A percentile compares a stretch with the other conserved stretches of the same genome.
These are phyloP conservation scores for Leccinum aurantiacum DNA, from an alignment of 768 basidiomycete species.

Conservation along the genomic window DNA sequence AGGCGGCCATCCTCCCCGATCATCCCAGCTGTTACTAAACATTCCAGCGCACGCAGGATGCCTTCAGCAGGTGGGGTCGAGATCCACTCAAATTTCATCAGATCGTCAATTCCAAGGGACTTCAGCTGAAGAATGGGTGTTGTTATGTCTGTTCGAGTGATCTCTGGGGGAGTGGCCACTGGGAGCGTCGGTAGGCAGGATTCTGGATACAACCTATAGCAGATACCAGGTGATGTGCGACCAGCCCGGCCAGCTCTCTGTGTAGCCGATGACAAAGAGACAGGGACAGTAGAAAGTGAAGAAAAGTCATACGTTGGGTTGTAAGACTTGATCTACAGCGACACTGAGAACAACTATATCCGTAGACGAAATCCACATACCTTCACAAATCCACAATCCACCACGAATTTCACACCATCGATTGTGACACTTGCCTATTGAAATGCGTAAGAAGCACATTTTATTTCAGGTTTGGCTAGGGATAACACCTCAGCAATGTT, in stretches of 20 bases:
- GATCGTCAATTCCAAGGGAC: slow-evolving; percentile 89
- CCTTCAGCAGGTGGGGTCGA: slow-evolving; percentile 84
- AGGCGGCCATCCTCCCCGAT: slow-evolving; percentile 79
- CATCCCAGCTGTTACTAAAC: slow-evolving; percentile 77
- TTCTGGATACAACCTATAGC: slow-evolving; percentile 86
- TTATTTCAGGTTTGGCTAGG: not conserved
- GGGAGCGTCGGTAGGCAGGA: slow-evolving; percentile 60
- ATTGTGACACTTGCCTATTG: slow-evolving; percentile 91
- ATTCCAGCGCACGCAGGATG: slow-evolving; percentile 83
- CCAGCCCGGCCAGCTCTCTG: slow-evolving; percentile 96
- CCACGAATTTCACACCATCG: slow-evolving; percentile 90
- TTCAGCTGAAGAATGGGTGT: slow-evolving; percentile 93
- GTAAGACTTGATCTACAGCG: slow-evolving; percentile 76
- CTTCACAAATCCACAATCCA: slow-evolving; percentile 96
- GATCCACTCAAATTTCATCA: slow-evolving; percentile 97
- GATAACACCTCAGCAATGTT: slow-evolving; percentile 87
- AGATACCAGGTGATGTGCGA: slow-evolving; percentile 87
- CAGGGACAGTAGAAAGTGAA: slow-evolving; percentile 78
- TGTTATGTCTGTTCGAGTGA: slow-evolving; percentile 87
- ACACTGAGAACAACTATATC: not conserved
- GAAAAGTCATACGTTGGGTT: slow-evolving; percentile 86
- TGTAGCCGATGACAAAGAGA: slow-evolving; percentile 84
- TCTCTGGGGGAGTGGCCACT: slow-evolving; percentile 79
- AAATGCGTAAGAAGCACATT: not conserved
- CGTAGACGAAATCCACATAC: slow-evolving; percentile 36